A percentile compares a stretch with the other conserved stretches of the same genome.
Evolutionary conservation across 495 filamentous ascomycete genomes (phyloP).

Genomic region (Neurospora sp.): DNA sequence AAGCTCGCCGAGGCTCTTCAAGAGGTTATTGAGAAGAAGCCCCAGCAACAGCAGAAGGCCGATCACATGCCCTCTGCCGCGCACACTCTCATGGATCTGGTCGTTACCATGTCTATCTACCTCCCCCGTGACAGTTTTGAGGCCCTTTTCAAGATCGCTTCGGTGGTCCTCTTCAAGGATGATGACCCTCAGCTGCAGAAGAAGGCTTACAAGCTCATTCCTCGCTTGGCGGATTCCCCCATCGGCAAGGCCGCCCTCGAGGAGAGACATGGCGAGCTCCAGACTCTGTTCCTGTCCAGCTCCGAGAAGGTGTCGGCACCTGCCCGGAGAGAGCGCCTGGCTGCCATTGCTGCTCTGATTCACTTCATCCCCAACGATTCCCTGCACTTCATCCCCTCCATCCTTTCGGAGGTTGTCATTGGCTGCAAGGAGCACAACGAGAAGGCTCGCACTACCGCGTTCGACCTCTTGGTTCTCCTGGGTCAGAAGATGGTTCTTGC

Average conservation of each 20-base stretch:
- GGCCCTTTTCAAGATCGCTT: conserved; percentile 71
- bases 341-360: conserved; percentile 69
- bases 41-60: conserved; percentile 45
- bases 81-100: conserved; percentile 90
- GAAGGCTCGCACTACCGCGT: conserved; percentile 76
- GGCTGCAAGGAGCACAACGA: conserved; percentile 96
- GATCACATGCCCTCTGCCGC: conserved; percentile 81
- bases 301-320: conserved; percentile 75
- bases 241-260: conserved; percentile 59
- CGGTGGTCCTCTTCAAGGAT: conserved; percentile 62
- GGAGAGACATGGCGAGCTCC: conserved; percentile 64
- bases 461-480: conserved; percentile 84
- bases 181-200: conserved; percentile 94
- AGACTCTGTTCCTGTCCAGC: conserved; percentile 64
- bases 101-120: conserved; percentile 91
- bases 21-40: conserved; percentile 46
- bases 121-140: conserved; percentile 74
- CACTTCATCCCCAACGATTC: conserved; percentile 62
- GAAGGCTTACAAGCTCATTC: conserved; percentile 97
- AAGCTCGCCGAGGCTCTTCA: conserved; percentile 71
- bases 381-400: conserved; percentile 83
- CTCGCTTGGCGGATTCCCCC: conserved; percentile 72
- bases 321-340: conserved; percentile 71
- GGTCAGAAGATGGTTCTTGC: conserved; percentile 62
- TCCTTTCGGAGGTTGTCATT: conserved; percentile 88